phyloP scores from a whole-genome alignment of 163 green algal genomes.

The Volvox carteri region DNA sequence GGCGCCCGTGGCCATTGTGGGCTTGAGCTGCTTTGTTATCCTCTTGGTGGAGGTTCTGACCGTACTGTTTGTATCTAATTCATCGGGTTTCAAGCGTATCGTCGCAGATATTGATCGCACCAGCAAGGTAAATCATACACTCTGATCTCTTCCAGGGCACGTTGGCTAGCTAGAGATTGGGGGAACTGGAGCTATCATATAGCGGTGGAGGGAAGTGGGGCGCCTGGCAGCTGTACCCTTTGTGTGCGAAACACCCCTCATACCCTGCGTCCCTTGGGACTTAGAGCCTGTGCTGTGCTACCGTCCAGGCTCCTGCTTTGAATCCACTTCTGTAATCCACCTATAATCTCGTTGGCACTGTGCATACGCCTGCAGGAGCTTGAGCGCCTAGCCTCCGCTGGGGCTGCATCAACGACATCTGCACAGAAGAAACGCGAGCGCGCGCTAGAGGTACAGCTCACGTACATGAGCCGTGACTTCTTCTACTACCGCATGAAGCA shows the following conservation, averaged over 20 bases:
- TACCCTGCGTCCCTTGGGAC: no score
- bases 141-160: background rate
- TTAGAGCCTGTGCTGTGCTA: no score
- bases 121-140: background rate
- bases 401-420: background rate
- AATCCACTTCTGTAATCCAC: no score
- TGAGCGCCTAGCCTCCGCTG: background rate
- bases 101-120: conserved; percentile 37
- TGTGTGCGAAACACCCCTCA: no score
- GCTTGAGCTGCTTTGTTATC: background rate
- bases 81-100: background rate
- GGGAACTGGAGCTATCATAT: no score
- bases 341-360: no score
- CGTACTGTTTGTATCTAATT: background rate
- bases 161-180: no score
- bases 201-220: no score
- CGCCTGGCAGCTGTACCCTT: no score
- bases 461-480: conserved; percentile 36
- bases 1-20: conserved; percentile 13
- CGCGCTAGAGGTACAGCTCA: conserved; percentile 39
- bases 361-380: conserved; percentile 49
- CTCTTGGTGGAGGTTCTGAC: conserved; percentile 29
- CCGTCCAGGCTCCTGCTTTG: no score
- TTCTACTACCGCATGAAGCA: conserved; percentile 39
- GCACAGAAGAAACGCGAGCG: conserved; percentile 49